phyloP scores from a whole-genome alignment of 2,329 filamentous ascomycete species.

The Diplodia intermedia region DNA sequence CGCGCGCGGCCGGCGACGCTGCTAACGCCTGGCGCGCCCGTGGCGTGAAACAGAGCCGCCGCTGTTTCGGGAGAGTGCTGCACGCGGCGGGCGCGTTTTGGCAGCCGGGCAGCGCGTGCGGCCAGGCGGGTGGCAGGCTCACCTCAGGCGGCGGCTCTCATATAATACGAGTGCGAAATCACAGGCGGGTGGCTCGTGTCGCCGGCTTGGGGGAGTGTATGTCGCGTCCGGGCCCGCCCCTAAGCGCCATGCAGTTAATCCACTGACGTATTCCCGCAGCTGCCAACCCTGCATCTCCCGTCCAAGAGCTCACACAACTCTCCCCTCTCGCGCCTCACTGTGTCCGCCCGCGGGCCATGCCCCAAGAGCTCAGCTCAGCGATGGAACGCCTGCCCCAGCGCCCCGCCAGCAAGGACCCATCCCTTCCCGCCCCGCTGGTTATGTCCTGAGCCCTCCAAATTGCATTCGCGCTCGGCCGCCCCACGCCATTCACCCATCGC shows the following conservation, averaged over 20 bases:
- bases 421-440: constrained; percentile 28
- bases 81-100: background rate
- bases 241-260: constrained; percentile 21
- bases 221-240: constrained; percentile 23
- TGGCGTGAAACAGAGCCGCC: constrained; percentile 7
- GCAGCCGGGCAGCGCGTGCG: constrained; percentile 1
- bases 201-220: constrained; percentile 11
- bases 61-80: constrained; percentile 6
- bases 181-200: constrained; percentile 26
- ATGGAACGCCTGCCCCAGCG: constrained; percentile 25
- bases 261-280: constrained; percentile 28
- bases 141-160: background rate
- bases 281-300: constrained; percentile 7
- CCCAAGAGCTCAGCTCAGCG: background rate
- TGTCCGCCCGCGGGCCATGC: constrained; percentile 28
- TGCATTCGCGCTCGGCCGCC: constrained; percentile 9
- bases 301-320: constrained; percentile 9
- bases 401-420: constrained; percentile 1
- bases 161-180: constrained; percentile 27
- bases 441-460: constrained; percentile 24
- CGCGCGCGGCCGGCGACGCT: background rate
- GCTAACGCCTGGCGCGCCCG: background rate
- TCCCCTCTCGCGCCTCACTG: constrained; percentile 19
- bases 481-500: constrained; percentile 8
- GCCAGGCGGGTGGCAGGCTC: background rate